phyloP scores from a whole-genome alignment of 192 early-diverging fungal genomes.

The Phycomyces nitens region DNA sequence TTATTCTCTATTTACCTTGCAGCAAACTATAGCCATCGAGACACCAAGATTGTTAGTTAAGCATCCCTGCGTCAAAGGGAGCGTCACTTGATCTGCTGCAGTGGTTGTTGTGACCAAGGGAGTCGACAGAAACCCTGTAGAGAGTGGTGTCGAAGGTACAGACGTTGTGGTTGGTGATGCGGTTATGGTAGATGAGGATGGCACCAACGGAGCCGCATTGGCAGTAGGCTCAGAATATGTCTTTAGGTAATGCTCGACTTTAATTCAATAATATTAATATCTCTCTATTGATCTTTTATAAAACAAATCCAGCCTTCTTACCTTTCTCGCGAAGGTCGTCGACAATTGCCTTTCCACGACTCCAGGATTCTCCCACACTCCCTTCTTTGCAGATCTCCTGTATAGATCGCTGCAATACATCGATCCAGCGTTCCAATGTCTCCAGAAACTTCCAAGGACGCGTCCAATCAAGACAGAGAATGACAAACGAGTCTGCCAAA shows the following conservation, averaged over 20 bases:
- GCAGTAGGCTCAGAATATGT: constrained; percentile 59
- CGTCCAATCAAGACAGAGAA: constrained; percentile 89
- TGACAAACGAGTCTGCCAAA: constrained; percentile 57
- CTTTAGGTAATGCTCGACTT: constrained; percentile 69
- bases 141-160: constrained; percentile 21
- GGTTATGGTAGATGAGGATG: constrained; percentile 6
- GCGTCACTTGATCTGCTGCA: constrained; percentile 48
- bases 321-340: constrained; percentile 67
- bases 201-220: neutral
- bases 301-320: too few relatives aligned
- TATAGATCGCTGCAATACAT: constrained; percentile 59
- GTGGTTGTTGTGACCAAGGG: constrained; percentile 30
- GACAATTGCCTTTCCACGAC: constrained; percentile 59
- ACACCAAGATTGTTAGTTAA: constrained; percentile 84
- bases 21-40: constrained; percentile 85
- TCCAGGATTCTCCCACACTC: constrained; percentile 51
- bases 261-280: too few relatives aligned
- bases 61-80: constrained; percentile 77
- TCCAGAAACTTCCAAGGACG: constrained; percentile 85
- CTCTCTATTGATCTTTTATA: too few relatives aligned
- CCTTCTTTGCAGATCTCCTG: constrained; percentile 53
- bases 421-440: constrained; percentile 74
- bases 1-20: constrained; percentile 58
- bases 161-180: constrained; percentile 32
- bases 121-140: constrained; percentile 28